Percentiles rank a stretch among this genome's conserved stretches.
Evolutionary conservation across 495 filamentous ascomycete genomes (phyloP).

Genomic region (Talaromyces borbonicus): DNA sequence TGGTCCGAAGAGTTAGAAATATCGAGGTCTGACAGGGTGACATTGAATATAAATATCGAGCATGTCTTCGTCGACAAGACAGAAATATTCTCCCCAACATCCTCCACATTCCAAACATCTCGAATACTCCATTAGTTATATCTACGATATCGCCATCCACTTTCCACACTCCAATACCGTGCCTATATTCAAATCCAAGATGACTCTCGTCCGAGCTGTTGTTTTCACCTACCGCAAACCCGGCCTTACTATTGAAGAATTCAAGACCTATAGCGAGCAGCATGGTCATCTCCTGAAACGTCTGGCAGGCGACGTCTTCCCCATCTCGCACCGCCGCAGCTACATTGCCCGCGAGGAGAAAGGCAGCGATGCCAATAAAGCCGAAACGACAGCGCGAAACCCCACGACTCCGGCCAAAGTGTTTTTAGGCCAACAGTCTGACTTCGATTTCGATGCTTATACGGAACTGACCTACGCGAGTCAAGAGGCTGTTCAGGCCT

Average conservation of each 20-base stretch:
- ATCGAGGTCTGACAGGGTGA: not conserved
- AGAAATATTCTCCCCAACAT: conserved; percentile 1
- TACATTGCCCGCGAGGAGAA: conserved; percentile 3
- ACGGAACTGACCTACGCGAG: conserved; percentile 26
- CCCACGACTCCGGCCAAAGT: conserved; percentile 21
- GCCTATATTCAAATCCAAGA: not conserved
- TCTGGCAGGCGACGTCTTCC: not conserved
- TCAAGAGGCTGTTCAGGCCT: conserved; percentile 18
- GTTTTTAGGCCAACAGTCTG: conserved; percentile 24
- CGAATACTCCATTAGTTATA: not conserved
- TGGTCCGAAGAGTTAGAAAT: not conserved
- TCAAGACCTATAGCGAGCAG: not conserved
- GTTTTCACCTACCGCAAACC: conserved; percentile 1
- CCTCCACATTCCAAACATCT: not conserved
- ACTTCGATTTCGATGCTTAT: conserved; percentile 31
- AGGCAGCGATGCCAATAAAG: not conserved
- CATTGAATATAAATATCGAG: not conserved
- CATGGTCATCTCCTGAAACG: not conserved
- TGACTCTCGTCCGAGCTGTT: not conserved
- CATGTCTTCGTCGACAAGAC: not conserved
- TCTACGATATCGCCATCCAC: not conserved
- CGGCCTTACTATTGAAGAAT: not conserved
- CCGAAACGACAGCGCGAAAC: conserved; percentile 9
- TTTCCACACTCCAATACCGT: not conserved
- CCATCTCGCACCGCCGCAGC: conserved; percentile 1